Evolutionary conservation across 1,139 yeast species (phyloP).

Genomic region (Candida dubliniensis): DNA sequence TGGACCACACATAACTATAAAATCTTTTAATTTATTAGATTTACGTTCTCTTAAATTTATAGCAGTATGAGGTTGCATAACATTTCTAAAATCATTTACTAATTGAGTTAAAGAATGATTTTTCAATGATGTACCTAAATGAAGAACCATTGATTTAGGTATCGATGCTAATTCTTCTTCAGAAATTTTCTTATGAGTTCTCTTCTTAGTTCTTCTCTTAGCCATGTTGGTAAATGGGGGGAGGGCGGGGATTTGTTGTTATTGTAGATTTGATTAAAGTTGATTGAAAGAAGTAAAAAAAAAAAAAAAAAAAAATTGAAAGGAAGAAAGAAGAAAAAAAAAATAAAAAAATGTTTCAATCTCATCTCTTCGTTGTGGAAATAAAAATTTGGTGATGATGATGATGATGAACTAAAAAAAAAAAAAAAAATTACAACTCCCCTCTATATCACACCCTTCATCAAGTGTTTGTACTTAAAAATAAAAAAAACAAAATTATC

Average conservation of each 20-base stretch:
- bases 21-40: slow-evolving; percentile 83
- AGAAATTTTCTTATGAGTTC: slow-evolving; percentile 74
- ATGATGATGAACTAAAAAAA: not conserved
- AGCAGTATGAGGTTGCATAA: slow-evolving; percentile 98
- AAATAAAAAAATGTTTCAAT: not conserved
- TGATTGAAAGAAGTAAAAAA: slow-evolving; percentile 2
- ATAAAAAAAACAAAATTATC: no score
- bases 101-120: slow-evolving; percentile 82
- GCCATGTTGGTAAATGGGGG: slow-evolving; percentile 28
- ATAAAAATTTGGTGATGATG: not conserved
- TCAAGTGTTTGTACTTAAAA: no score
- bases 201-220: slow-evolving; percentile 59
- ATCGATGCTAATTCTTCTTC: slow-evolving; percentile 72
- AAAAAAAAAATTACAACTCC: slow-evolving; percentile 1
- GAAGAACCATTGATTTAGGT: slow-evolving; percentile 91
- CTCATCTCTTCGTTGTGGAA: slow-evolving; percentile 12
- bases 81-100: slow-evolving; percentile 81
- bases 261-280: not conserved
- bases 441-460: not conserved
- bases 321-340: slow-evolving; percentile 1
- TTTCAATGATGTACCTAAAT: slow-evolving; percentile 75
- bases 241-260: not conserved
- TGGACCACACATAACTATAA: slow-evolving; percentile 96
- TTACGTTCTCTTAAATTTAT: slow-evolving; percentile 83
- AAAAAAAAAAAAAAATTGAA: not conserved